A percentile compares a stretch with the other conserved stretches of the same genome.
Evolutionary conservation across 208 protist species (phyloP).

Genomic region (Wallacemonas sp.): DNA sequence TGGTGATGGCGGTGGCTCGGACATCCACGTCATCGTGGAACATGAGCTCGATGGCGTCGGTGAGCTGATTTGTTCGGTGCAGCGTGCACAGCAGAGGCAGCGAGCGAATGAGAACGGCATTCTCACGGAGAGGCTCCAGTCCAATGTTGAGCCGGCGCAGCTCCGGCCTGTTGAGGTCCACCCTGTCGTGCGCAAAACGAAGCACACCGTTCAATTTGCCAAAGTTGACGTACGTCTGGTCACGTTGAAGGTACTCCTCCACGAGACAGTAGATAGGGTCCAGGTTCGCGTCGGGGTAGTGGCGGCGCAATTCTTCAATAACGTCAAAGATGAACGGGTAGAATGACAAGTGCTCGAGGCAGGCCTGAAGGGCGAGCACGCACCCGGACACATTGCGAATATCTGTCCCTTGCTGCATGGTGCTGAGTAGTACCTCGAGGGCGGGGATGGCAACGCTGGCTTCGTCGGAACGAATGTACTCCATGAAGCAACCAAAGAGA

Average conservation of each 20-base stretch:
- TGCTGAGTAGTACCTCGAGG: conserved; percentile 28
- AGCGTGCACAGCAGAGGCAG: conserved; percentile 72
- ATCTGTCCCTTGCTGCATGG: conserved; percentile 26
- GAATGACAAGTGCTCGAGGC: conserved; percentile 53
- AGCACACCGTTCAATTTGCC: conserved; percentile 75
- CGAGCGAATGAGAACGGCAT: conserved; percentile 64
- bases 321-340: conserved; percentile 54
- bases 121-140: conserved; percentile 25
- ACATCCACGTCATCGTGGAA: conserved; percentile 76
- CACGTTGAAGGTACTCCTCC: conserved; percentile 51
- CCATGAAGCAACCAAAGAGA: conserved; percentile 29
- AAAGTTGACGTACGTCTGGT: conserved; percentile 63
- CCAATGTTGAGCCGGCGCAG: conserved; percentile 50
- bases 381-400: conserved; percentile 18
- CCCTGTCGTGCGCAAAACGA: conserved; percentile 51
- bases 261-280: conserved; percentile 51
- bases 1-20: conserved; percentile 51
- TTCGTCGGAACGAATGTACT: conserved; percentile 34
- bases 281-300: conserved; percentile 52
- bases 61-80: conserved; percentile 65
- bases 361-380: conserved; percentile 37
- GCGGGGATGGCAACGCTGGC: conserved; percentile 32
- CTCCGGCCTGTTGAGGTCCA: conserved; percentile 31
- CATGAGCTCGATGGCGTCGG: conserved; percentile 69
- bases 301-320: conserved; percentile 46